These are phyloP conservation scores for Lactifluus rugatus DNA, from an alignment of 768 basidiomycete genomes.

Conservation along the genomic window DNA sequence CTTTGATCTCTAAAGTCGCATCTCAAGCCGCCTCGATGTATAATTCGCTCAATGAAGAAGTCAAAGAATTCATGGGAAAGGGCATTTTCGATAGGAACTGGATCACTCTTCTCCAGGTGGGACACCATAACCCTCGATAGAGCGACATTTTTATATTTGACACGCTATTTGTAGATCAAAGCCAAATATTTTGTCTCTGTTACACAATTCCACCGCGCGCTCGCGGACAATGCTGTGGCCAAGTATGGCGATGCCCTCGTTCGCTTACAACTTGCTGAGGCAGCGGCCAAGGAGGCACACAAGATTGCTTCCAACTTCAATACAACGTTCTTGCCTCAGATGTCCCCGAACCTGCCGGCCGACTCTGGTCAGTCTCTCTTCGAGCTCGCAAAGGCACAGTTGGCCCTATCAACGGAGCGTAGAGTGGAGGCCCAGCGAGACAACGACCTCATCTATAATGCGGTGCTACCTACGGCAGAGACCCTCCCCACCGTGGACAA, in stretches of 20 bases:
- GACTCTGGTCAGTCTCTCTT: slow-evolving; percentile 74
- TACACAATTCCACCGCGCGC: slow-evolving; percentile 76
- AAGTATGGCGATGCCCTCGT: slow-evolving; percentile 85
- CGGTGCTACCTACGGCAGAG: slow-evolving; percentile 70
- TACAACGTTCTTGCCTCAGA: slow-evolving; percentile 56
- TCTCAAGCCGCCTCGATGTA: slow-evolving; percentile 80
- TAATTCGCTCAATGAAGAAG: slow-evolving; percentile 72
- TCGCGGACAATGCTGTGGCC: slow-evolving; percentile 62
- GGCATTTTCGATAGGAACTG: slow-evolving; percentile 93
- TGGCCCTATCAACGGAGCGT: slow-evolving; percentile 65
- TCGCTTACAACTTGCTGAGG: slow-evolving; percentile 67
- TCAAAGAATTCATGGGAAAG: slow-evolving; percentile 94
- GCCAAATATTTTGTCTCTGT: slow-evolving; percentile 82
- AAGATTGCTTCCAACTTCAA: slow-evolving; percentile 60
- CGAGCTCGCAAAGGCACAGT: slow-evolving; percentile 78
- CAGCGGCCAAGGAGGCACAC: slow-evolving; percentile 74
- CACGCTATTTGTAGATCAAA: slow-evolving; percentile 55
- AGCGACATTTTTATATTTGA: background rate
- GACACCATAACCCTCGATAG: slow-evolving; percentile 13
- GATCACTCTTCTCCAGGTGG: slow-evolving; percentile 76
- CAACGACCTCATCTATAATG: slow-evolving; percentile 97
- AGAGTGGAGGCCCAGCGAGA: slow-evolving; percentile 71
- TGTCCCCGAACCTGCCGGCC: slow-evolving; percentile 74
- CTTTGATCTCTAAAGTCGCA: slow-evolving; percentile 75
- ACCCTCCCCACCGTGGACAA: slow-evolving; percentile 78